phyloP scores from a whole-genome alignment of 1,284 basidiomycete species.

The Pseudozyma thailandica region DNA sequence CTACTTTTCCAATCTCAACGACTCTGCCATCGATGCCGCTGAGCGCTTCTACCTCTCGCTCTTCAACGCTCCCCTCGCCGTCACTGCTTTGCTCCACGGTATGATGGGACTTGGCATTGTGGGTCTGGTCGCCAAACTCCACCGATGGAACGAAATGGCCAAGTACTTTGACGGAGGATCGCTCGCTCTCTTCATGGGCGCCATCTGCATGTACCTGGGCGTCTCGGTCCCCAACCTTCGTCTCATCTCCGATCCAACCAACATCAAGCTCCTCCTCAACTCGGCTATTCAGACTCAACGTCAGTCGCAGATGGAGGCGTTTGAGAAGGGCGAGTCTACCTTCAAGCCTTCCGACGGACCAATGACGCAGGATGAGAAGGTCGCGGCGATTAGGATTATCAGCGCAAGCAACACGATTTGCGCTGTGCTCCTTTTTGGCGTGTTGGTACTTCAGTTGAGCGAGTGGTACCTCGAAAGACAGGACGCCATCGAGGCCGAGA shows the following conservation, averaged over 20 bases:
- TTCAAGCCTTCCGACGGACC: constrained; percentile 42
- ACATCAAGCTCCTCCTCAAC: constrained; percentile 42
- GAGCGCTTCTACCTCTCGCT: constrained; percentile 64
- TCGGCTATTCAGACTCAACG: constrained; percentile 57
- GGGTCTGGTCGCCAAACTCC: constrained; percentile 63
- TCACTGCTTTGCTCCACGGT: constrained; percentile 63
- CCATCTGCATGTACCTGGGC: constrained; percentile 62
- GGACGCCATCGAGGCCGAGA: constrained; percentile 42
- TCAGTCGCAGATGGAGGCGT: constrained; percentile 34
- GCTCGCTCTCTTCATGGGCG: constrained; percentile 60
- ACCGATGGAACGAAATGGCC: constrained; percentile 65
- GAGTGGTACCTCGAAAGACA: constrained; percentile 61
- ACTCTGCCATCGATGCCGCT: constrained; percentile 44
- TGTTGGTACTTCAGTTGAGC: constrained; percentile 58
- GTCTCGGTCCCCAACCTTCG: constrained; percentile 63
- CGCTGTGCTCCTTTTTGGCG: constrained; percentile 55
- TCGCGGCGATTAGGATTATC: constrained; percentile 56
- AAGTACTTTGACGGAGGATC: constrained; percentile 66
- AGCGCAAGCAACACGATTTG: constrained; percentile 63
- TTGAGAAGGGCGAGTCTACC: constrained; percentile 28
- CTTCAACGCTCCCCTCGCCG: constrained; percentile 55
- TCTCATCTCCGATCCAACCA: constrained; percentile 58
- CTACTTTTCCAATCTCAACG: constrained; percentile 40
- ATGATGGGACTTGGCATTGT: constrained; percentile 63
- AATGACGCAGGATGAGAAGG: constrained; percentile 53